Evolutionary conservation across 2,329 filamentous ascomycete species (phyloP).

Genomic region (Clarireedia paspali): DNA sequence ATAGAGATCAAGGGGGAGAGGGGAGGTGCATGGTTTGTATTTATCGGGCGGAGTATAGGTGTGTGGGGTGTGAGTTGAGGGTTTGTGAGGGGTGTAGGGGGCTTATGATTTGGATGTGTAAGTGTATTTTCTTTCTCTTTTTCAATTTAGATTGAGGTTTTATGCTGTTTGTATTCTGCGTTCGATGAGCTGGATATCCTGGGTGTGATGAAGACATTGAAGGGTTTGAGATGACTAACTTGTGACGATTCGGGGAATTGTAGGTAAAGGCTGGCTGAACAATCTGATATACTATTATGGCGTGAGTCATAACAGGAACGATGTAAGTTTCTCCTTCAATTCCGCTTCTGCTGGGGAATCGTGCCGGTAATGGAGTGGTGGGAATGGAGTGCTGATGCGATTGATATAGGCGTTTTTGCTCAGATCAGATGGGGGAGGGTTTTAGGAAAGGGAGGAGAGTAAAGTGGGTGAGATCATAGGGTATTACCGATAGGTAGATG

Average conservation of each 20-base stretch:
- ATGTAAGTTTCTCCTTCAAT: background rate
- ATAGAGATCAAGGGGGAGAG: background rate
- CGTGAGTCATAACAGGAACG: background rate
- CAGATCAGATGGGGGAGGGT: constrained; percentile 9
- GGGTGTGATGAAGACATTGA: no score
- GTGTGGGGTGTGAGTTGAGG: background rate
- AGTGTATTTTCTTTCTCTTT: no score
- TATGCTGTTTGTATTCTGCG: no score
- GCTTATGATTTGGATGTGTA: background rate
- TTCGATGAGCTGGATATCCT: no score
- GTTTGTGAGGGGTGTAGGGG: background rate
- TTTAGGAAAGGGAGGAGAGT: background rate
- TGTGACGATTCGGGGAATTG: background rate
- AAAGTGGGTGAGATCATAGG: no score
- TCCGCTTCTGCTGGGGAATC: background rate
- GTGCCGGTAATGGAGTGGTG: background rate
- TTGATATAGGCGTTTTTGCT: constrained; percentile 10
- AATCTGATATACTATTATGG: background rate
- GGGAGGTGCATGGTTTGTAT: background rate
- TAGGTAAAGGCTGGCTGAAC: background rate
- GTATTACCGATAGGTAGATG: no score
- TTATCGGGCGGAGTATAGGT: background rate
- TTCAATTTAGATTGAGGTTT: no score
- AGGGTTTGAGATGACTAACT: no score
- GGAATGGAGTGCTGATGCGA: background rate